These are phyloP conservation scores for Psilocybe tampanensis DNA, from an alignment of 768 basidiomycete species.

Conservation along the genomic window DNA sequence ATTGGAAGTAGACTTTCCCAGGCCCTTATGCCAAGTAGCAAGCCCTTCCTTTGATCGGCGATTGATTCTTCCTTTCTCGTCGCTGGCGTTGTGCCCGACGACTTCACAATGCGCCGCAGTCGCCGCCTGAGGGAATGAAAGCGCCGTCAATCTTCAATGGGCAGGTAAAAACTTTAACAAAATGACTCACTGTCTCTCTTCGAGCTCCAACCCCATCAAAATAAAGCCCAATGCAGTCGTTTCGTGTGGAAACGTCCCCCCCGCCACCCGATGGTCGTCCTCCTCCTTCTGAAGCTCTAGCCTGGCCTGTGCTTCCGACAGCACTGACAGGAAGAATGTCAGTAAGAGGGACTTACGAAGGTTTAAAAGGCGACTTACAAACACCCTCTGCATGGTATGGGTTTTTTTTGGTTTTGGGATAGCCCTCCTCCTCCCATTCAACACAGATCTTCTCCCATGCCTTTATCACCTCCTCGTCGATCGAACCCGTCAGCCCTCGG, in stretches of 20 bases:
- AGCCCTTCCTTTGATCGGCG: neutral
- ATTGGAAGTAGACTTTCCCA: slow-evolving; percentile 15
- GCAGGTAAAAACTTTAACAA: neutral
- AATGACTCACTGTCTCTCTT: slow-evolving; percentile 4
- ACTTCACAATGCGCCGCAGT: neutral
- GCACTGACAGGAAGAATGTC: neutral
- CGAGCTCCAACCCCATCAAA: neutral
- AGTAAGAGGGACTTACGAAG: no score
- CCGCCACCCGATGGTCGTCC: neutral
- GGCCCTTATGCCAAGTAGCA: neutral
- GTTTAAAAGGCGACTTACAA: neutral
- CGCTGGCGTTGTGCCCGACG: neutral
- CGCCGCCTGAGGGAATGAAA: slow-evolving; percentile 10
- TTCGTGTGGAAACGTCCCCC: neutral
- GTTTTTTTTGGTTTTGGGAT: slow-evolving; percentile 2
- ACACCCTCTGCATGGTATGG: neutral
- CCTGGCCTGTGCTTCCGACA: neutral
- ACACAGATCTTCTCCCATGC: slow-evolving; percentile 1
- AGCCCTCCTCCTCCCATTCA: slow-evolving; percentile 1
- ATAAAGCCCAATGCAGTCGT: neutral
- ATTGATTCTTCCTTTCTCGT: neutral
- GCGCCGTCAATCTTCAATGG: no score
- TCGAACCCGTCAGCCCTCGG: neutral
- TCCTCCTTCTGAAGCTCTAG: neutral
- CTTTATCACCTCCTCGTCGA: neutral